Evolutionary conservation across 257 asterid species (phyloP), one percentile per base, ranked within the genome.

Genomic region (Solanum pennellii): DNA sequence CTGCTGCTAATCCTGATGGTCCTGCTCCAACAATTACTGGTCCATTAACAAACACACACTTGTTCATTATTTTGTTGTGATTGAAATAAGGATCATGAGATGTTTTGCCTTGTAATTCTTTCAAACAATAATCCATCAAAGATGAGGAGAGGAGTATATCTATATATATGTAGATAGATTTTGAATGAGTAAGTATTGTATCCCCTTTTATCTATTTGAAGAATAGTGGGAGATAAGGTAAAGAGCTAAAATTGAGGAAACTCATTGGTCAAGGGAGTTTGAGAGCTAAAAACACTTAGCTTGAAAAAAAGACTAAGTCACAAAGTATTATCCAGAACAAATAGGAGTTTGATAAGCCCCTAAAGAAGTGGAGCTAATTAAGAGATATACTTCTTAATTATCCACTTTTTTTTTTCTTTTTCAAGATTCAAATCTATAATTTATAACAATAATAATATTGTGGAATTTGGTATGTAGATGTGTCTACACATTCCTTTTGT

Each of bases 1-100:
- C 96, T 10, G 90, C 96, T 0, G 99, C 99, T 14, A 96, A 90
- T 2, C 99, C 98, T 31, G 98, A 94, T 0, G 99, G 98, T 9
- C 99, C 98, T 0, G 98, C 99, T 0, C 99, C 99, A 15, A 96
- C 94, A 56, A 96, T 95, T 1, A 96, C 88, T 2, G 99, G 95
- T 3, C 94, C 95, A 13, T 94, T 94, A 0, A 95, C 92, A 69
- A 88, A 88, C 2, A 93, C 87, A 83, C 91, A 37, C 39, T 37
- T 37, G 7, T 37, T 37, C 39, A 37, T 37, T 37, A 41, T 37
- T 41, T 5, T 44, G 27, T 71, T 68, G 35, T 37, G 39, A 37
- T 62, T 89, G 89, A 16, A 45, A 88, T 85, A 92, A 2, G 93
- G 97, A 88, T 94, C 98, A 82, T 94, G 91, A 0, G 89, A 88